Conservation (phyloP, 164 flowering plant genomes). For the Vitis labrusca region DNA sequence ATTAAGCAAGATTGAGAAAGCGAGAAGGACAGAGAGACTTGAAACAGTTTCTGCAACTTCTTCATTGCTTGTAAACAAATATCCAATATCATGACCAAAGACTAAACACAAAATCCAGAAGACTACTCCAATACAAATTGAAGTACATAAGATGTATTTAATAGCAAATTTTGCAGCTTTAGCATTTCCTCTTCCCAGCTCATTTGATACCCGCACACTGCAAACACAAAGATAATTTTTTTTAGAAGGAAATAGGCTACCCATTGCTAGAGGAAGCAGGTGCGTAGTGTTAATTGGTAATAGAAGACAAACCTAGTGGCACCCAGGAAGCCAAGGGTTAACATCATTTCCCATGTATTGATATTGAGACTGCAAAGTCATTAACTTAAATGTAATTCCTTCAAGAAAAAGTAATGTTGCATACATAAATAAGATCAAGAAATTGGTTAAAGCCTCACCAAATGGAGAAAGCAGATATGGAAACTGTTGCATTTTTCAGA, state of each 20-base stretch:
- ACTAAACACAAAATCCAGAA: slow-evolving; percentile 20
- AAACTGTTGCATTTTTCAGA: slow-evolving; percentile 26
- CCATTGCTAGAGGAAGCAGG: not conserved
- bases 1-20: slow-evolving; percentile 29
- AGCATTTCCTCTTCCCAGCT: slow-evolving; percentile 29
- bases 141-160: slow-evolving; percentile 6
- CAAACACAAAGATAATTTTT: not conserved
- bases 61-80: slow-evolving; percentile 18
- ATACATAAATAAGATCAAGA: not conserved
- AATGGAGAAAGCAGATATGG: slow-evolving; percentile 34
- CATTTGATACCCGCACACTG: slow-evolving; percentile 37
- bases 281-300: too few relatives aligned
- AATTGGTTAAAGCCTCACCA: slow-evolving; percentile 14
- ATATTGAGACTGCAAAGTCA: slow-evolving; percentile 28
- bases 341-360: slow-evolving; percentile 21
- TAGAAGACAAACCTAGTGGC: slow-evolving; percentile 21
- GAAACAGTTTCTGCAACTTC: slow-evolving; percentile 22
- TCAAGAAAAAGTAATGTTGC: too few relatives aligned
- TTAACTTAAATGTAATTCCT: not conserved
- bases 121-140: slow-evolving; percentile 18
- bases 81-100: slow-evolving; percentile 17
- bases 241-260: too few relatives aligned
- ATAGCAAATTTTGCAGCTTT: slow-evolving; percentile 27
- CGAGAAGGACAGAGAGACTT: slow-evolving; percentile 25
- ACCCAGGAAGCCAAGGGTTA: slow-evolving; percentile 25